phyloP scores from a whole-genome alignment of 208 protist genomes.

The Leishmania amazonensis region DNA sequence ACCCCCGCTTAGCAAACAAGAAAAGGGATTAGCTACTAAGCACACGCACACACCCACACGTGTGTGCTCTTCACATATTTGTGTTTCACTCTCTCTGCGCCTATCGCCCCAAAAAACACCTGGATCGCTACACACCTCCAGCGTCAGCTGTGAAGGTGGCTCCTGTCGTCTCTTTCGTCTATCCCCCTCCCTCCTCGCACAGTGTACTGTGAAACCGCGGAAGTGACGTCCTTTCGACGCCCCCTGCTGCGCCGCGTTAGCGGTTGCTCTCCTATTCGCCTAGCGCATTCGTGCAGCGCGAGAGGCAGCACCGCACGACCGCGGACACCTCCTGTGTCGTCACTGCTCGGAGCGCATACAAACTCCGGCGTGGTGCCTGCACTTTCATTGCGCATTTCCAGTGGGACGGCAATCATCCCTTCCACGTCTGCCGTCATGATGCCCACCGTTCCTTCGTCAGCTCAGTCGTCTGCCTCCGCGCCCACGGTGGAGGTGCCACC shows the following conservation, averaged over 20 bases:
- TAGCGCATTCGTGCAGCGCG: neutral
- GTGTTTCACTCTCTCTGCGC: neutral
- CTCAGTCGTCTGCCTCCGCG: neutral
- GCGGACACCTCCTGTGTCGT: neutral
- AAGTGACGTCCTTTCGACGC: neutral
- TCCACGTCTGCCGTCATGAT: neutral
- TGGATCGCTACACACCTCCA: neutral
- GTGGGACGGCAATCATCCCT: neutral
- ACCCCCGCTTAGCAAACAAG: neutral
- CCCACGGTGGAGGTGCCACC: conserved; percentile 20
- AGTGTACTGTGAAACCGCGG: neutral
- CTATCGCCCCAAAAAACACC: neutral
- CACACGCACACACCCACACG: neutral
- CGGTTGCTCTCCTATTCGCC: neutral
- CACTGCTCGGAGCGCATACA: too few species aligned
- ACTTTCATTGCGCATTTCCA: neutral
- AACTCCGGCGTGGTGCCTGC: neutral
- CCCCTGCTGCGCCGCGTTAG: neutral
- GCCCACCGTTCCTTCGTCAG: neutral
- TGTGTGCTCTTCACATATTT: neutral
- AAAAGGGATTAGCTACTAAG: neutral
- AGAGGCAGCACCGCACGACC: neutral
- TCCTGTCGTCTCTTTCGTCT: neutral
- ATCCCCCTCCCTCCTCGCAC: neutral
- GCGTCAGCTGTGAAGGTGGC: neutral